phyloP scores from a whole-genome alignment of 2,329 filamentous ascomycete genomes.

The Orbilia javanica region DNA sequence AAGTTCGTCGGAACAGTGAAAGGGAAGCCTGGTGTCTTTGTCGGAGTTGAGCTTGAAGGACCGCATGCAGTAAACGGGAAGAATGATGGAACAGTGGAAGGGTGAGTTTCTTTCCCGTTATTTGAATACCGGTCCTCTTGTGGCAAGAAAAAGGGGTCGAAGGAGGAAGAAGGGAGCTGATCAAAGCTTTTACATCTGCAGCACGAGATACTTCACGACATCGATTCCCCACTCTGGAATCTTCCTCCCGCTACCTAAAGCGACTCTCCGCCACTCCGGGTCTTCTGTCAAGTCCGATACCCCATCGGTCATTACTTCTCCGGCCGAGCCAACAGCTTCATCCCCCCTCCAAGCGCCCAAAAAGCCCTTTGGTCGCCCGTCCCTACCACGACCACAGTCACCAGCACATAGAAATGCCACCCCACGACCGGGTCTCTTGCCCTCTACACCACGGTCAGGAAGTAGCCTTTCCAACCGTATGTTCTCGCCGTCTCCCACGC shows the following conservation, averaged over 20 bases:
- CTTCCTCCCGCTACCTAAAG: slow-evolving; percentile 88
- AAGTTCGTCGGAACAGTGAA: slow-evolving; percentile 88
- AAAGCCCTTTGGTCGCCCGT: slow-evolving; percentile 51
- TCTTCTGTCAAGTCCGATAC: slow-evolving; percentile 63
- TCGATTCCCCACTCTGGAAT: slow-evolving; percentile 85
- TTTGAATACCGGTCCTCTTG: not conserved
- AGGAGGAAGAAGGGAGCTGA: not conserved
- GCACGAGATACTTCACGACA: slow-evolving; percentile 82
- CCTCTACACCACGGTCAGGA: slow-evolving; percentile 60
- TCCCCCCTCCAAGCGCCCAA: slow-evolving; percentile 63
- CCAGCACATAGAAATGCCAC: slow-evolving; percentile 46
- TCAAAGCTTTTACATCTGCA: slow-evolving; percentile 59
- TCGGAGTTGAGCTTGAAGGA: slow-evolving; percentile 86
- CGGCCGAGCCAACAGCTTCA: slow-evolving; percentile 44
- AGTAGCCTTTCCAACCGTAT: slow-evolving; percentile 61
- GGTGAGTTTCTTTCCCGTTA: slow-evolving; percentile 70
- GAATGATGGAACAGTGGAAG: slow-evolving; percentile 96
- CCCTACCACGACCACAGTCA: slow-evolving; percentile 58
- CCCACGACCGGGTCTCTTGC: slow-evolving; percentile 59
- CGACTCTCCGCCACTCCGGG: slow-evolving; percentile 75
- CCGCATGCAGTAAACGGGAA: slow-evolving; percentile 88
- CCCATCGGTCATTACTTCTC: slow-evolving; percentile 49
- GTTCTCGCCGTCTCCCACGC: slow-evolving; percentile 61
- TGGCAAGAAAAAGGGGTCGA: not conserved
- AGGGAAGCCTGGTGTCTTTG: slow-evolving; percentile 91